A percentile compares a stretch with the other conserved stretches of the same genome.
Conservation (phyloP, 495 filamentous ascomycete genomes). For the Xylaria sp. region DNA sequence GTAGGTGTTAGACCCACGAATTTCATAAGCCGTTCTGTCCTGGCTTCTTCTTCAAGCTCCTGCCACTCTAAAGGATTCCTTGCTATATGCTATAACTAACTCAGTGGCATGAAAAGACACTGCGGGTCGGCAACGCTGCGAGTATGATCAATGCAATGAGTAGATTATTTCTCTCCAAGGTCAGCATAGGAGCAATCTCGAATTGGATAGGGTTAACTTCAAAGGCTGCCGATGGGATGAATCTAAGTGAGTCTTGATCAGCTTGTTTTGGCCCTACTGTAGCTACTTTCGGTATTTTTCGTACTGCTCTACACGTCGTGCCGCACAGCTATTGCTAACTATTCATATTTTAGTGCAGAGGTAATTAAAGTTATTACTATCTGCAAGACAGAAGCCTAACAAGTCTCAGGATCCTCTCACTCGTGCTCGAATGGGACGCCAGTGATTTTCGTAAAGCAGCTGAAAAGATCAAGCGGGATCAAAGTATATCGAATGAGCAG, state of each 20-base stretch:
- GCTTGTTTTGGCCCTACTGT: background rate
- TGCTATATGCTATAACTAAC: background rate
- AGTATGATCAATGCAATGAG: slow-evolving; percentile 73
- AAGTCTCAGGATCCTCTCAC: slow-evolving; percentile 63
- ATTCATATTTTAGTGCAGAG: slow-evolving; percentile 54
- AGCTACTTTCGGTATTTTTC: background rate
- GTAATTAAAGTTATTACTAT: slow-evolving; percentile 39
- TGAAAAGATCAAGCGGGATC: slow-evolving; percentile 59
- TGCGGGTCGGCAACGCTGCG: slow-evolving; percentile 71
- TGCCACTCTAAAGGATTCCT: background rate
- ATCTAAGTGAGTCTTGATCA: slow-evolving; percentile 44
- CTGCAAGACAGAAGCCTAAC: slow-evolving; percentile 19
- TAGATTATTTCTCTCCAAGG: slow-evolving; percentile 66
- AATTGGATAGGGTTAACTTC: slow-evolving; percentile 70
- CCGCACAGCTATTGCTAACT: slow-evolving; percentile 2
- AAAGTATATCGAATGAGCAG: slow-evolving; percentile 55
- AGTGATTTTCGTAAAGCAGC: slow-evolving; percentile 61
- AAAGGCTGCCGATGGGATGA: slow-evolving; percentile 70
- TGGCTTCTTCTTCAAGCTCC: background rate
- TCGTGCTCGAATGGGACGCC: slow-evolving; percentile 67
- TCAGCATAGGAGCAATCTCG: slow-evolving; percentile 65
- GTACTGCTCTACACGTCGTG: background rate
- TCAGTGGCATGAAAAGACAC: slow-evolving; percentile 41
- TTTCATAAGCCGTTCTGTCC: background rate
- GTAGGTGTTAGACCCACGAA: background rate